Evolutionary conservation across 2,329 filamentous ascomycete species (phyloP), one percentile per base, ranked within the genome.

Genomic region (Biscogniauxia mediterranea): DNA sequence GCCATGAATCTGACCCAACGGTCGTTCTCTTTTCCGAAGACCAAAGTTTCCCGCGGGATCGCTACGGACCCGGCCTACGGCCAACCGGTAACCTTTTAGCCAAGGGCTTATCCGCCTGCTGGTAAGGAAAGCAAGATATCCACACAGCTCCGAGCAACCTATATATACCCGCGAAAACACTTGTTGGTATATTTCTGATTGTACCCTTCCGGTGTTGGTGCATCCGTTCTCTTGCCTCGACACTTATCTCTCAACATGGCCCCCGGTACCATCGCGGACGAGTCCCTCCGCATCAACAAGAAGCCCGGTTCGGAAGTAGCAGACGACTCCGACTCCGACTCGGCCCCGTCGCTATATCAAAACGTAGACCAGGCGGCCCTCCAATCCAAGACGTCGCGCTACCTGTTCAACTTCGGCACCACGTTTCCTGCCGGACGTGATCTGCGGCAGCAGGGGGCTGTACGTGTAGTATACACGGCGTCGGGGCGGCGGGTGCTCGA

Each of bases 401-500:
- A 60, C 32, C 61, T 65, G 0, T 57, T 61, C 57, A 65, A 63
- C 26, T 65, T 59, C 21, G 63, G 61, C 7, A 61, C 59, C 5
- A 58, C 57, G 20, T 65, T 65, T 65, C 53, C 67, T 72, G 32
- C 61, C 66, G n/a, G 72, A 73, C 49, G 65, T 83, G 5, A 79
- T 84, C 50, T 74, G 74, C 19, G 77, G 75, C 46, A 76, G 79
- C 11, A 68, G 76, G 26, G 81, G 81, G 0, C 73, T 79, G 0
- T 75, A 76, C 58, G 74, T 85, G 54, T 82, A 81, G 74, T 85
- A 54, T 82, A 81, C 69, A 80, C 79, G 17, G 74, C 78, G 1
- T 71, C 73, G 8, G 76, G 78, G 6, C 76, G 78, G 55, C 75
- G 76, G 55, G 79, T 87, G 58, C 77, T 87, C 0, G 84, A 87